phyloP scores from a whole-genome alignment of 169 alveolate genomes.

The Cryptosporidium ryanae region DNA sequence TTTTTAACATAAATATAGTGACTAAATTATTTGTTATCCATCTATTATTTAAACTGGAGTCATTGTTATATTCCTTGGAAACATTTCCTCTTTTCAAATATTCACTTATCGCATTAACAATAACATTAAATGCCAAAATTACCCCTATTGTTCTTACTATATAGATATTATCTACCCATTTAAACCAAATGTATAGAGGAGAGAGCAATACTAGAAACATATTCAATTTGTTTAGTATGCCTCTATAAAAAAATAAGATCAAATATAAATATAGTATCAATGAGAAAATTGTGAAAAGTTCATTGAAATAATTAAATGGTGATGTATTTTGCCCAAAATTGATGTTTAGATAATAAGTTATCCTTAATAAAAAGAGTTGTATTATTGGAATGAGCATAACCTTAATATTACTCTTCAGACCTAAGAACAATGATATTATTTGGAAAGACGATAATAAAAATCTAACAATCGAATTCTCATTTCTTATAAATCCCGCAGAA shows the following conservation, averaged over 20 bases:
- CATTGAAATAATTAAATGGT: not conserved
- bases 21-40: conserved; percentile 28
- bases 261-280: conserved; percentile 4
- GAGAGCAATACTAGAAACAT: not conserved
- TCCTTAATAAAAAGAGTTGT: conserved; percentile 29
- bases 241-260: conserved; percentile 10
- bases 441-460: conserved; percentile 29
- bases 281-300: not conserved
- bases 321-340: not conserved
- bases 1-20: conserved; percentile 6
- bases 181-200: conserved; percentile 27
- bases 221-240: conserved; percentile 17
- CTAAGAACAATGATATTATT: conserved; percentile 31
- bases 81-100: not conserved
- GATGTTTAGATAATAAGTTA: not conserved
- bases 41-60: not conserved
- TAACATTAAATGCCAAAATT: not conserved
- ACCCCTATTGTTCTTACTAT: not conserved
- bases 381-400: conserved; percentile 7
- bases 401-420: conserved; percentile 21
- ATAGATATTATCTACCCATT: conserved; percentile 15
- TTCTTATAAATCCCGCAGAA: conserved; percentile 20
- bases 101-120: not conserved
- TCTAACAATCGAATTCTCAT: conserved; percentile 13
- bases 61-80: not conserved